Conservation (phyloP, 1,284 basidiomycete genomes). For the Ustilago nuda region DNA sequence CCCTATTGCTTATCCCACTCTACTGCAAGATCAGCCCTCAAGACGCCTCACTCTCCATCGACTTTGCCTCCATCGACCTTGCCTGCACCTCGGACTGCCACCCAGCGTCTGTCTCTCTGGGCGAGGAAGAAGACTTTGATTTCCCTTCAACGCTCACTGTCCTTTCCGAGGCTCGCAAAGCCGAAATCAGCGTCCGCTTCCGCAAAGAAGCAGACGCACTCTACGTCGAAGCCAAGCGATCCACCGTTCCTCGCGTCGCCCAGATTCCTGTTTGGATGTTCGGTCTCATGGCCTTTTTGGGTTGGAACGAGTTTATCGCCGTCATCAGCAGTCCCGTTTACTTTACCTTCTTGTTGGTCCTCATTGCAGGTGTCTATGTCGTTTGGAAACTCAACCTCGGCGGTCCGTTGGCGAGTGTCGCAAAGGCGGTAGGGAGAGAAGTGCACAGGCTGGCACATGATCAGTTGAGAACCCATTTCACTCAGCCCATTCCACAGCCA, state of each 20-base stretch:
- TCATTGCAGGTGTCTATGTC: slow-evolving; percentile 73
- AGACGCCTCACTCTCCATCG: slow-evolving; percentile 76
- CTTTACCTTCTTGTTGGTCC: slow-evolving; percentile 82
- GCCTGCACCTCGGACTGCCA: slow-evolving; percentile 72
- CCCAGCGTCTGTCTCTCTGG: slow-evolving; percentile 62
- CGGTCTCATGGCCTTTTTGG: slow-evolving; percentile 85
- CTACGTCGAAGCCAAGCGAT: slow-evolving; percentile 97
- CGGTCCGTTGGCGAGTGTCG: slow-evolving; percentile 59
- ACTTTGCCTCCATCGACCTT: slow-evolving; percentile 69
- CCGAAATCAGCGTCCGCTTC: slow-evolving; percentile 87
- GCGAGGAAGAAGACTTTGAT: slow-evolving; percentile 78
- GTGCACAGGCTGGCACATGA: slow-evolving; percentile 63
- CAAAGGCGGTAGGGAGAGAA: slow-evolving; percentile 54
- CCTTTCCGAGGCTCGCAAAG: slow-evolving; percentile 82
- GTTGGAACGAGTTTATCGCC: slow-evolving; percentile 97
- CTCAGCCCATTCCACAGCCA: slow-evolving; percentile 36
- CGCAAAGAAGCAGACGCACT: slow-evolving; percentile 94
- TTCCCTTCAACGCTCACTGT: slow-evolving; percentile 81
- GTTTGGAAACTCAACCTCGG: slow-evolving; percentile 60
- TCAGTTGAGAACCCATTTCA: slow-evolving; percentile 62
- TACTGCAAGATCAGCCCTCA: slow-evolving; percentile 84
- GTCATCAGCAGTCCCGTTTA: slow-evolving; percentile 94
- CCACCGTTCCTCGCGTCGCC: slow-evolving; percentile 89
- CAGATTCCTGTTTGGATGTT: slow-evolving; percentile 99
- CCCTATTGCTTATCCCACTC: slow-evolving; percentile 86